Evolutionary conservation across 495 filamentous ascomycete species (phyloP).

Genomic region (Neurospora pannonica): DNA sequence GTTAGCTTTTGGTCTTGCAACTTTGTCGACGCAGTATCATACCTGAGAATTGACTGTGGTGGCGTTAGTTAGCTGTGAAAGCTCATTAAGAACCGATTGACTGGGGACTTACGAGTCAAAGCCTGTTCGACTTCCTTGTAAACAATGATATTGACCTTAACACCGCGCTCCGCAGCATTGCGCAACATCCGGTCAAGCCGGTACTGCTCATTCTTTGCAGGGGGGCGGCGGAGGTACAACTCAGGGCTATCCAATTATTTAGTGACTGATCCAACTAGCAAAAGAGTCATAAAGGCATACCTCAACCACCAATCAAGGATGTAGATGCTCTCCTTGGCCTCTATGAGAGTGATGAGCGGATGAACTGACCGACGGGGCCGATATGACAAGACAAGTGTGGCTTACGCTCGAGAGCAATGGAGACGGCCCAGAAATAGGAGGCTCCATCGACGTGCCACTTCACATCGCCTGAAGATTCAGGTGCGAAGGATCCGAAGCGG

Average conservation of each 20-base stretch:
- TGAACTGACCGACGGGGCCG: background rate
- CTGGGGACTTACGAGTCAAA: conserved; percentile 60
- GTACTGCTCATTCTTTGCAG: conserved; percentile 72
- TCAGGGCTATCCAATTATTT: conserved; percentile 45
- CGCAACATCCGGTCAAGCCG: conserved; percentile 83
- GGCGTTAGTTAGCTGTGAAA: background rate
- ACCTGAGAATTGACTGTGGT: conserved; percentile 57
- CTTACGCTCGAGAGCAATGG: conserved; percentile 61
- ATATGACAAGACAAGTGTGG: background rate
- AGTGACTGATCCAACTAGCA: conserved; percentile 1
- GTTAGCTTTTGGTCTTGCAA: background rate
- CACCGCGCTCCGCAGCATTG: conserved; percentile 78
- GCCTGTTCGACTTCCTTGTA: conserved; percentile 92
- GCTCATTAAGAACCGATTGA: background rate
- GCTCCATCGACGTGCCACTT: conserved; percentile 96
- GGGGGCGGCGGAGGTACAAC: conserved; percentile 80
- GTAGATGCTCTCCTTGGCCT: conserved; percentile 76
- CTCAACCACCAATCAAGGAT: conserved; percentile 93
- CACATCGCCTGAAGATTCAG: conserved; percentile 76
- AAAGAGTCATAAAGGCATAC: conserved; percentile 2
- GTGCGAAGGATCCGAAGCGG: conserved; percentile 76
- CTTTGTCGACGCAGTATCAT: conserved; percentile 5
- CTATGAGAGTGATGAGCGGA: conserved; percentile 23
- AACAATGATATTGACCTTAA: conserved; percentile 81
- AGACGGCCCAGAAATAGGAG: conserved; percentile 87